Evolutionary conservation across 179 eudicot genomes (phyloP).

Genomic region (Vitellaria paradoxa): DNA sequence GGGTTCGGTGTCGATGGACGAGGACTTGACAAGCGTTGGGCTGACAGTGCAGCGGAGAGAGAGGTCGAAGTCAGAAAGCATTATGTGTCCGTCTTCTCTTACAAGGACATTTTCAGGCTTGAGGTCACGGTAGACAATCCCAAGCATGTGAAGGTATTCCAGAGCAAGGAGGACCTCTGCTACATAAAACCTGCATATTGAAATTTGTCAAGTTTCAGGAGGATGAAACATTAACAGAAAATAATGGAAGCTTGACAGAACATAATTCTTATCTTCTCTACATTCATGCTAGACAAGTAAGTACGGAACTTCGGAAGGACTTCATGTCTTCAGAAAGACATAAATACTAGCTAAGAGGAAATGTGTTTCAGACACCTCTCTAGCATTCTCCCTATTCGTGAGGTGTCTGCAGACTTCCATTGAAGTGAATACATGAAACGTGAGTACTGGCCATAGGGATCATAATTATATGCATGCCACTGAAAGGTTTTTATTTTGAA

Average conservation of each 20-base stretch:
- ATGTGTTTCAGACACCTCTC: background rate
- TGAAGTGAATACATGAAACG: too few relatives aligned
- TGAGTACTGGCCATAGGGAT: background rate
- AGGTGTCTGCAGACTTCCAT: too few relatives aligned
- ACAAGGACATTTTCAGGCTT: conserved; percentile 86
- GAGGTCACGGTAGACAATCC: conserved; percentile 78
- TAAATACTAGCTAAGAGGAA: too few relatives aligned
- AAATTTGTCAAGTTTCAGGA: too few relatives aligned
- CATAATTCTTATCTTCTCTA: background rate
- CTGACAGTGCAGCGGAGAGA: conserved; percentile 78
- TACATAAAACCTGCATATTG: conserved; percentile 60
- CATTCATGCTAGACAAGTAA: background rate
- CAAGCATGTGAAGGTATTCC: conserved; percentile 90
- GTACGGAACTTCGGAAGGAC: conserved; percentile 4
- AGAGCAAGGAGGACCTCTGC: conserved; percentile 72
- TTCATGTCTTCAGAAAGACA: too few relatives aligned
- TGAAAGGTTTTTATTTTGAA: background rate
- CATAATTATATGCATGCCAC: background rate
- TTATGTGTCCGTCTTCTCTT: conserved; percentile 83
- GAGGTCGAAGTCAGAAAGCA: conserved; percentile 87
- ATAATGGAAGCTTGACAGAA: background rate
- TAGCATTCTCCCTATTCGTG: background rate
- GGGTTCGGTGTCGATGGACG: conserved; percentile 40
- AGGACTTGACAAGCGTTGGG: conserved; percentile 69
- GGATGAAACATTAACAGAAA: background rate